Evolutionary conservation across 495 filamentous ascomycete genomes (phyloP).

Genomic region (Haplographium delicatum): DNA sequence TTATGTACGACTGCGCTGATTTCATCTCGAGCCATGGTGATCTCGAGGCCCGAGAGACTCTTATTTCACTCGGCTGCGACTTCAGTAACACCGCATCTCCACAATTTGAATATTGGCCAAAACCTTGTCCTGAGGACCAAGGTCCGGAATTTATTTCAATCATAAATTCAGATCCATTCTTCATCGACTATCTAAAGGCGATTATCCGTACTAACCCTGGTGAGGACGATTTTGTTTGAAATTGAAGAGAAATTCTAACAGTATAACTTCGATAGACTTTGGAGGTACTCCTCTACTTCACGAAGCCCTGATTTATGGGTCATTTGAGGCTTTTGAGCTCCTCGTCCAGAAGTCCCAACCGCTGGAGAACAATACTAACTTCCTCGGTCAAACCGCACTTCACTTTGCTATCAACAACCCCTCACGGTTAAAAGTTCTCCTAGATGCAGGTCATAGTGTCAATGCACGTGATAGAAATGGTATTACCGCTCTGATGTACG

Average conservation of each 20-base stretch:
- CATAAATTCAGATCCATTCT: not conserved
- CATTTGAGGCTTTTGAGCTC: not conserved
- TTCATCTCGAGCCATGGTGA: not conserved
- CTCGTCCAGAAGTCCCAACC: not conserved
- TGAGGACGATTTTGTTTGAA: too few relatives aligned
- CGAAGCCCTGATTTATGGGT: not conserved
- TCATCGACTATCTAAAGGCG: not conserved
- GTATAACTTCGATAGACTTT: not conserved
- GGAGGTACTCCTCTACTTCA: constrained; percentile 1
- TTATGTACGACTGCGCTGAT: not conserved
- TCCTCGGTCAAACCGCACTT: constrained; percentile 5
- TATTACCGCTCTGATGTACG: not conserved
- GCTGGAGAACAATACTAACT: constrained; percentile 3
- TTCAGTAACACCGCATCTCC: not conserved
- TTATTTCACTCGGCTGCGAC: not conserved
- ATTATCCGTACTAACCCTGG: not conserved
- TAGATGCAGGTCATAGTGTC: constrained; percentile 3
- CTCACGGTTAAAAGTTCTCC: constrained; percentile 1
- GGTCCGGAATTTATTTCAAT: not conserved
- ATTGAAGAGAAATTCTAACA: not conserved
- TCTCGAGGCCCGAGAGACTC: not conserved
- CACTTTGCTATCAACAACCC: constrained; percentile 1
- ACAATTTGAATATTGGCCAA: constrained; percentile 1
- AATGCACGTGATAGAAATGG: not conserved
- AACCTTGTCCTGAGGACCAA: not conserved